Evolutionary conservation across 2,329 filamentous ascomycete species (phyloP).

Genomic region (Aspergillus sp.): DNA sequence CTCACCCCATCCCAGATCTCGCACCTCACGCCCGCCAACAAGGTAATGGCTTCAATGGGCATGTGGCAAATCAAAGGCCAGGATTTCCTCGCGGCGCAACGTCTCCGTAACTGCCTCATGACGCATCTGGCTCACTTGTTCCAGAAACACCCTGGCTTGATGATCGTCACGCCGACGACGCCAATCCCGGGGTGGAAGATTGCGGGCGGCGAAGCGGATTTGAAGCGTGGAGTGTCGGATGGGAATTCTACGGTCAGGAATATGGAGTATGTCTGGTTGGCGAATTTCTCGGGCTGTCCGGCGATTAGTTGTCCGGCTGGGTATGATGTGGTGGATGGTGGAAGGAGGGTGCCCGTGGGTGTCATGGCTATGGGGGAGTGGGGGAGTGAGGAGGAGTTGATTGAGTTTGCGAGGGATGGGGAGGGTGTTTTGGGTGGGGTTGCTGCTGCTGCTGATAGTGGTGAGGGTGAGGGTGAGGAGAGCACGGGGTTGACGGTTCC

Average conservation of each 20-base stretch:
- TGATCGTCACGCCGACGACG: constrained; percentile 77
- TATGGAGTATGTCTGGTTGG: constrained; percentile 85
- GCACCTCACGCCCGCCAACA: constrained; percentile 66
- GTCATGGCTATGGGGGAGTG: constrained; percentile 59
- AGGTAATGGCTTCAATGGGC: constrained; percentile 65
- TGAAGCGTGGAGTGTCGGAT: constrained; percentile 67
- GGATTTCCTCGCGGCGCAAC: constrained; percentile 73
- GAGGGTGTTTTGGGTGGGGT: constrained; percentile 49
- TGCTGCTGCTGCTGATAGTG: constrained; percentile 8
- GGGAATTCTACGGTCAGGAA: constrained; percentile 70
- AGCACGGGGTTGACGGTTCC: constrained; percentile 32
- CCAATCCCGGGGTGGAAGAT: constrained; percentile 76
- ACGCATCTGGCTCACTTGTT: constrained; percentile 73
- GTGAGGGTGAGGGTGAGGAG: constrained; percentile 8
- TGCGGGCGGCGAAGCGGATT: constrained; percentile 56
- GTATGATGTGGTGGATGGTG: constrained; percentile 54
- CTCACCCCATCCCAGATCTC: constrained; percentile 55
- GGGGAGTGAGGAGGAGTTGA: constrained; percentile 55
- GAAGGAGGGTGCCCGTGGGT: constrained; percentile 49
- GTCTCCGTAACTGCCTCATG: constrained; percentile 76
- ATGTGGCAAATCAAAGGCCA: constrained; percentile 64
- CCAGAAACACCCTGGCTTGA: constrained; percentile 68
- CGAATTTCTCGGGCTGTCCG: constrained; percentile 79
- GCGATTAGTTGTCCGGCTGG: constrained; percentile 74
- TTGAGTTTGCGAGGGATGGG: constrained; percentile 56